Evolutionary conservation across 495 filamentous ascomycete genomes (phyloP).

Genomic region (Aspergillus avenaceus): DNA sequence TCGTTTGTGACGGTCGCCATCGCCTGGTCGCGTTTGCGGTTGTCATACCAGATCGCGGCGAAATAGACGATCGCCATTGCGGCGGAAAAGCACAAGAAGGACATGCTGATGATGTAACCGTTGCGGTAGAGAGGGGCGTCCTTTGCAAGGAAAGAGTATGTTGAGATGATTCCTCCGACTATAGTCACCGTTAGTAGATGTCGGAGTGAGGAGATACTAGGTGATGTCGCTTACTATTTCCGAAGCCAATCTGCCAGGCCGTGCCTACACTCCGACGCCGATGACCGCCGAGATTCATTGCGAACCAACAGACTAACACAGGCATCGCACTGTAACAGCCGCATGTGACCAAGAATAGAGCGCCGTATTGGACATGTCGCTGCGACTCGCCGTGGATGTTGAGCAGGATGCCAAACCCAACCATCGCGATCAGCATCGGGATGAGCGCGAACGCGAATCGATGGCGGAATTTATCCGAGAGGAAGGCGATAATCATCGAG

Average conservation of each 20-base stretch:
- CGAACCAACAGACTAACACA: constrained; percentile 79
- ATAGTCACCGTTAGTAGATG: background rate
- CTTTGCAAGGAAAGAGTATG: constrained; percentile 65
- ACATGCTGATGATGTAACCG: constrained; percentile 72
- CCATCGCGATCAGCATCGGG: constrained; percentile 53
- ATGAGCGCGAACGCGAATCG: constrained; percentile 71
- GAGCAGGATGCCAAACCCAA: constrained; percentile 65
- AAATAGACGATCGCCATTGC: constrained; percentile 57
- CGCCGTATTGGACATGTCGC: constrained; percentile 57
- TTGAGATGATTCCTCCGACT: constrained; percentile 75
- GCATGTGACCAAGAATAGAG: constrained; percentile 59
- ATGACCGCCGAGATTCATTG: constrained; percentile 80
- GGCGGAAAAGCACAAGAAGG: constrained; percentile 61
- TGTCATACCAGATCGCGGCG: constrained; percentile 52
- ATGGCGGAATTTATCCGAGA: constrained; percentile 64
- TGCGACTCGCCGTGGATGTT: constrained; percentile 51
- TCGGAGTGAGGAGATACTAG: background rate
- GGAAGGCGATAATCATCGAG: constrained; percentile 64
- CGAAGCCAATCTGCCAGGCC: constrained; percentile 80
- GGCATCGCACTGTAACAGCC: constrained; percentile 62
- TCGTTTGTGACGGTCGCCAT: constrained; percentile 1
- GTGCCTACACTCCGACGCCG: constrained; percentile 69
- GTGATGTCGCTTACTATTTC: constrained; percentile 52
- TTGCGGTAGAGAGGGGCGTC: constrained; percentile 66
- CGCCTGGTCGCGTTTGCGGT: constrained; percentile 42